A percentile compares a stretch with the other conserved stretches of the same genome.
phyloP scores from a whole-genome alignment of 768 basidiomycete species.

The Podaxis sp. region DNA sequence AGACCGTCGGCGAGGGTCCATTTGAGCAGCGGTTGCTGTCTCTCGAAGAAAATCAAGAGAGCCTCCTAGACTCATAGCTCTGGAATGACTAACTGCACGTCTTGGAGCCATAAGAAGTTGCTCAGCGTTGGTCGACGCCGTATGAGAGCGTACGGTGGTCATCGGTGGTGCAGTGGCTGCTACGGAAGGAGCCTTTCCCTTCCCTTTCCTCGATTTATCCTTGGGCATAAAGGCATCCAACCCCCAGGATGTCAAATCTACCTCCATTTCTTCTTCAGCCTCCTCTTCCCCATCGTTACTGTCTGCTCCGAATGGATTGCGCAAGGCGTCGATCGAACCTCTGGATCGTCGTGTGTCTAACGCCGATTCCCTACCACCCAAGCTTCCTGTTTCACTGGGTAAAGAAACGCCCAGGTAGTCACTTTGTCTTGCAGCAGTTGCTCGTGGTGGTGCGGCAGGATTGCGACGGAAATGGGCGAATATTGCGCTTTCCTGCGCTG shows the following conservation, averaged over 20 bases:
- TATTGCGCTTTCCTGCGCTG: conserved; percentile 82
- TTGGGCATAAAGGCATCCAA: conserved; percentile 75
- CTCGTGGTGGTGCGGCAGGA: conserved; percentile 44
- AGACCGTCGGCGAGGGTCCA: conserved; percentile 48
- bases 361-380: conserved; percentile 46
- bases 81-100: conserved; percentile 42
- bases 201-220: conserved; percentile 52
- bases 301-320: conserved; percentile 75
- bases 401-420: conserved; percentile 70
- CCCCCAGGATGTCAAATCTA: conserved; percentile 84
- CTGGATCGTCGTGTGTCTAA: conserved; percentile 52
- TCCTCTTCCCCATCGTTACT: conserved; percentile 51
- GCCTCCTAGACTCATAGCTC: conserved; percentile 67
- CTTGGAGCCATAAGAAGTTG: conserved; percentile 30
- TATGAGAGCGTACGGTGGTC: conserved; percentile 42
- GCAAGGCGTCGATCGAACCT: conserved; percentile 61
- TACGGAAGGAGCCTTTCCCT: conserved; percentile 38
- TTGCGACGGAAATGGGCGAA: conserved; percentile 74
- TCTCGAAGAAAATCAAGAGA: conserved; percentile 48
- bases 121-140: conserved; percentile 42
- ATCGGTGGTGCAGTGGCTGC: conserved; percentile 27
- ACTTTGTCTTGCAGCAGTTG: conserved; percentile 46
- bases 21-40: conserved; percentile 13
- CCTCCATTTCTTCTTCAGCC: conserved; percentile 57
- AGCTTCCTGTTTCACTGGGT: conserved; percentile 57